These are phyloP conservation scores for Dipteronia dyeriana DNA, from an alignment of 345 rosid species.

Conservation along the genomic window DNA sequence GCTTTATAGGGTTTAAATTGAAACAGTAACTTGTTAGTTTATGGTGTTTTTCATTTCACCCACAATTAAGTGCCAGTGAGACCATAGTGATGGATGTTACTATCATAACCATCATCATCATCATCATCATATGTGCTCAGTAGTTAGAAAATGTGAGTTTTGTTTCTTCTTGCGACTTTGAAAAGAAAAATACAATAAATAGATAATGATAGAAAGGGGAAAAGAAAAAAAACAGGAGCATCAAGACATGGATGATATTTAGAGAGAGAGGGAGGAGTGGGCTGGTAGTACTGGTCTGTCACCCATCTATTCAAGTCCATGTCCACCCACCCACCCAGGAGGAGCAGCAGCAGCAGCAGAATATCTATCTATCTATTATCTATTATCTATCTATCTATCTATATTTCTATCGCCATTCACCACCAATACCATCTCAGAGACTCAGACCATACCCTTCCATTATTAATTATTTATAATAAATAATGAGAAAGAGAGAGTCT, in stretches of 20 bases:
- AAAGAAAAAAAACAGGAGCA: neutral
- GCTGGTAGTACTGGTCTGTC: constrained; percentile 21
- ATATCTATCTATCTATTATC: neutral
- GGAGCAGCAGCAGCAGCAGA: neutral
- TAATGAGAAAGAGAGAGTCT: neutral
- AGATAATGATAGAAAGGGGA: neutral
- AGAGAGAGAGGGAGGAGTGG: constrained; percentile 17
- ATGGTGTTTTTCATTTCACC: too few species aligned
- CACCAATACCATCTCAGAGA: neutral
- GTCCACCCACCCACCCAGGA: constrained; percentile 16
- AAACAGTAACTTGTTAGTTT: too few species aligned
- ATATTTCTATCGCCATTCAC: neutral
- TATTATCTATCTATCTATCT: neutral
- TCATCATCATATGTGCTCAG: neutral
- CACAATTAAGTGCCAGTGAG: neutral
- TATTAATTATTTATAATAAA: constrained; percentile 1
- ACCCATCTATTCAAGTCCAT: constrained; percentile 20
- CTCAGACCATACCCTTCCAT: constrained; percentile 16
- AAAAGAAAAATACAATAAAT: neutral
- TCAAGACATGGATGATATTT: constrained; percentile 14
- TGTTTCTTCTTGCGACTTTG: neutral
- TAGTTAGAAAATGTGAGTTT: neutral
- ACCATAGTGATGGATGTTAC: neutral
- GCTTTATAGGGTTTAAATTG: neutral
- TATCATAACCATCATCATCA: neutral